Conservation (phyloP, 176 grass and related monocot species). For the Aegilops umbellulata region DNA sequence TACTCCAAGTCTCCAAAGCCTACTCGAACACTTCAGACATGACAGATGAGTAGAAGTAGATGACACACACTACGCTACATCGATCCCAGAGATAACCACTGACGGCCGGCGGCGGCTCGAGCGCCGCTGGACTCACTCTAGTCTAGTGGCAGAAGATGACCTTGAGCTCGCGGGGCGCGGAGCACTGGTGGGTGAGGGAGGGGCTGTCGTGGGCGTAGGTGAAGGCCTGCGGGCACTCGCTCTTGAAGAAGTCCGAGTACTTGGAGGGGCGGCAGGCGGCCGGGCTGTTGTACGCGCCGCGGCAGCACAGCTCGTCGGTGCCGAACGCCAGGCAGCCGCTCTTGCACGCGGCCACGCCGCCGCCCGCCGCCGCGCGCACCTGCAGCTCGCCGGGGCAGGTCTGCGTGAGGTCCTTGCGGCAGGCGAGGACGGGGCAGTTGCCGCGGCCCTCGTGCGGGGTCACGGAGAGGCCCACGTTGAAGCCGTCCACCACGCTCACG, state of each 20-base stretch:
- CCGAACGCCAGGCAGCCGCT: slow-evolving; percentile 81
- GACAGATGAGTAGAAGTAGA: neutral
- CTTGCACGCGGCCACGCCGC: slow-evolving; percentile 73
- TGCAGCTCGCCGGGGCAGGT: slow-evolving; percentile 79
- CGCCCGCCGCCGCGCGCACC: slow-evolving; percentile 43
- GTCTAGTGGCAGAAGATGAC: slow-evolving; percentile 98
- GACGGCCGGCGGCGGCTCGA: neutral
- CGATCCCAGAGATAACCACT: neutral
- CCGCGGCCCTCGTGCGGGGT: slow-evolving; percentile 87
- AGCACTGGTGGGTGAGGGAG: slow-evolving; percentile 74
- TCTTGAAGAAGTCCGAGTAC: slow-evolving; percentile 97
- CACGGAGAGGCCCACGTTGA: slow-evolving; percentile 81
- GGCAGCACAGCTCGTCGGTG: slow-evolving; percentile 92
- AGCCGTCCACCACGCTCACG: slow-evolving; percentile 93
- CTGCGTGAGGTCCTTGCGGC: slow-evolving; percentile 57
- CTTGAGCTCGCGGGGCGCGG: slow-evolving; percentile 87
- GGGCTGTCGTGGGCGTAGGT: slow-evolving; percentile 91
- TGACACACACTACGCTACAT: neutral
- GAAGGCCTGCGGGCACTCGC: slow-evolving; percentile 82
- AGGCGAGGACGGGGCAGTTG: slow-evolving; percentile 79
- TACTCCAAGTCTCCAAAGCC: neutral
- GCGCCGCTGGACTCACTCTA: slow-evolving; percentile 4
- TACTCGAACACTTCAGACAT: slow-evolving; percentile 11
- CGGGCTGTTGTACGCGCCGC: slow-evolving; percentile 79
- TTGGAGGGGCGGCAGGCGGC: slow-evolving; percentile 65